These are phyloP conservation scores for sunflower (Helianthus annuus) DNA, from an alignment of 129 eudicot genomes.

Conservation along the genomic window DNA sequence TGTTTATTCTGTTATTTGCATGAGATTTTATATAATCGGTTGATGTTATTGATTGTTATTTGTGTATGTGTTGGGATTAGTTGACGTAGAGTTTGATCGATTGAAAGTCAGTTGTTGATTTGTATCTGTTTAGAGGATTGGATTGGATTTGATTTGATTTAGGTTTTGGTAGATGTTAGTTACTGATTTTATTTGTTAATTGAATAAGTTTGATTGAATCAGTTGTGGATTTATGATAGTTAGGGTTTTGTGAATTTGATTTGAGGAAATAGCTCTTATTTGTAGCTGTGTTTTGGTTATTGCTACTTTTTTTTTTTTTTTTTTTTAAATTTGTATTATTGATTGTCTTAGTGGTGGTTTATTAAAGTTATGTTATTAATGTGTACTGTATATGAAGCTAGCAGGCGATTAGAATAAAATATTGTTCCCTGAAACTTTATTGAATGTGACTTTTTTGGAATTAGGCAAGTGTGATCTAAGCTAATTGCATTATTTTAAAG, in stretches of 20 bases:
- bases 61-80: constrained; percentile 4
- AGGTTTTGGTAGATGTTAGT: constrained; percentile 13
- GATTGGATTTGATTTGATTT: constrained; percentile 8
- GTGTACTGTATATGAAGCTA: constrained; percentile 24
- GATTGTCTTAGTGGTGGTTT: not conserved
- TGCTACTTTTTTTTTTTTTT: not conserved
- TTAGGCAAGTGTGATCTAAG: constrained; percentile 16
- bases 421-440: not conserved
- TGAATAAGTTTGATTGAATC: constrained; percentile 16
- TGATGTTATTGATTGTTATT: constrained; percentile 1
- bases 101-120: constrained; percentile 24
- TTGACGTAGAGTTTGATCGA: constrained; percentile 11
- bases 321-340: not conserved
- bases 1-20: not conserved
- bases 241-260: constrained; percentile 34
- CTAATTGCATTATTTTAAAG: constrained; percentile 9
- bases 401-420: constrained; percentile 20
- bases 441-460: constrained; percentile 19
- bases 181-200: constrained; percentile 5
- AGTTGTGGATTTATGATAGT: constrained; percentile 13
- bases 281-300: not conserved
- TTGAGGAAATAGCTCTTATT: constrained; percentile 14
- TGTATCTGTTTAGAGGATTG: not conserved
- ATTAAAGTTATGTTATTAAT: constrained; percentile 3
- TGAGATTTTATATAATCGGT: not conserved